Evolutionary conservation across 805 yeast species (phyloP).

Genomic region (Myxozyma geophila): DNA sequence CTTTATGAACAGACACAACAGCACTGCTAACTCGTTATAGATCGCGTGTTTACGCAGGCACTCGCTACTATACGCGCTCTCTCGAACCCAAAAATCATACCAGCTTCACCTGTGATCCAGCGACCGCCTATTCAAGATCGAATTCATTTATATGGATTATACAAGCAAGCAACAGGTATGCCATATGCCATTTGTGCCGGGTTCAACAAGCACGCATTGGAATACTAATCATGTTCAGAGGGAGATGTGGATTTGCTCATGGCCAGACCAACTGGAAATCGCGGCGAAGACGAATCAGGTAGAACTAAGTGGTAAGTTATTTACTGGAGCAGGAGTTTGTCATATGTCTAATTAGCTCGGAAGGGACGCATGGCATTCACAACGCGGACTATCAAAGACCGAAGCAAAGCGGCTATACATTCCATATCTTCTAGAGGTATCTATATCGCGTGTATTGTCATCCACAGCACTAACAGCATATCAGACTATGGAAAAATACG

Average conservation of each 20-base stretch:
- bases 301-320: slow-evolving; percentile 62
- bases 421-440: slow-evolving; percentile 59
- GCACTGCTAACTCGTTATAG: slow-evolving; percentile 43
- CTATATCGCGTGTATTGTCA: neutral
- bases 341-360: neutral
- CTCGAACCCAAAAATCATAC: slow-evolving; percentile 46
- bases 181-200: neutral
- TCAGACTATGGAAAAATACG: slow-evolving; percentile 69
- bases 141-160: slow-evolving; percentile 74
- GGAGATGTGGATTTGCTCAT: slow-evolving; percentile 76
- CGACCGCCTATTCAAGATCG: slow-evolving; percentile 77
- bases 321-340: neutral
- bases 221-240: slow-evolving; percentile 46
- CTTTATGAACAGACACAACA: neutral
- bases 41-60: slow-evolving; percentile 81
- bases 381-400: slow-evolving; percentile 66
- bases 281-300: slow-evolving; percentile 67
- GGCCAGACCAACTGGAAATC: slow-evolving; percentile 65
- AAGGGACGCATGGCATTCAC: slow-evolving; percentile 78
- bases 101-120: slow-evolving; percentile 57
- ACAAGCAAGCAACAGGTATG: slow-evolving; percentile 76
- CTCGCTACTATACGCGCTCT: slow-evolving; percentile 76
- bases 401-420: slow-evolving; percentile 79
- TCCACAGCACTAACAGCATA: too few relatives aligned
- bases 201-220: neutral